phyloP scores from a whole-genome alignment of 2,329 filamentous ascomycete genomes.

The Ilyonectria destructans region DNA sequence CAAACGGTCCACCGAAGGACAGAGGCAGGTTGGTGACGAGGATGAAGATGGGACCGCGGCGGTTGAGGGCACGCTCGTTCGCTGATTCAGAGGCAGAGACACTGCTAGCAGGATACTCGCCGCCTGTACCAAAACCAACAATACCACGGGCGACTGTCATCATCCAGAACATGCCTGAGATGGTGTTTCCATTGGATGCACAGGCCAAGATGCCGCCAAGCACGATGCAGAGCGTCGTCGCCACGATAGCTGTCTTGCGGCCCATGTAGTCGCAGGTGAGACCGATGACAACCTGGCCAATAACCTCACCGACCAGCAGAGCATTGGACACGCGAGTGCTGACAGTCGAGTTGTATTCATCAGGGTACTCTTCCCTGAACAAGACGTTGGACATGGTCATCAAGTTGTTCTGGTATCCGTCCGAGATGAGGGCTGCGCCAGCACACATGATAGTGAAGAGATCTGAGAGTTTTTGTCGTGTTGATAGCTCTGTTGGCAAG shows the following conservation, averaged over 20 bases:
- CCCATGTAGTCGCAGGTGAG: constrained; percentile 66
- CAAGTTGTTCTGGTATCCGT: constrained; percentile 58
- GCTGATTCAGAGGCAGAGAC: constrained; percentile 64
- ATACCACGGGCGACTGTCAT: constrained; percentile 65
- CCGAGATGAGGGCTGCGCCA: constrained; percentile 55
- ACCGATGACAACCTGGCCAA: constrained; percentile 59
- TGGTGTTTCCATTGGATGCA: constrained; percentile 62
- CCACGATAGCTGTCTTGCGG: constrained; percentile 63
- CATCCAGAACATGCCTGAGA: constrained; percentile 69
- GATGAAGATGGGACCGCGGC: constrained; percentile 61
- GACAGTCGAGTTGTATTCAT: constrained; percentile 55
- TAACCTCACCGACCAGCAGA: constrained; percentile 60
- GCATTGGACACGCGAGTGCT: constrained; percentile 61
- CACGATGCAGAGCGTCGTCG: constrained; percentile 64
- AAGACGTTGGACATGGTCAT: constrained; percentile 55
- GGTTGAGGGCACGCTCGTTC: constrained; percentile 60
- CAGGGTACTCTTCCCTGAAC: constrained; percentile 53
- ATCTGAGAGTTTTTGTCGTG: constrained; percentile 15
- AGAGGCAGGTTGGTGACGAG: constrained; percentile 61
- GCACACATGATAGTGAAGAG: constrained; percentile 44
- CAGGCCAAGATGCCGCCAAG: constrained; percentile 63
- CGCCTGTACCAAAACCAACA: constrained; percentile 63
- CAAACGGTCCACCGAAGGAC: constrained; percentile 55
- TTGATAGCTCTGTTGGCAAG: background rate
- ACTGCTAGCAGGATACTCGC: constrained; percentile 65